Evolutionary conservation across 257 asterid genomes (phyloP), one percentile per base, ranked within the genome.

Genomic region (Capsicum pubescens): DNA sequence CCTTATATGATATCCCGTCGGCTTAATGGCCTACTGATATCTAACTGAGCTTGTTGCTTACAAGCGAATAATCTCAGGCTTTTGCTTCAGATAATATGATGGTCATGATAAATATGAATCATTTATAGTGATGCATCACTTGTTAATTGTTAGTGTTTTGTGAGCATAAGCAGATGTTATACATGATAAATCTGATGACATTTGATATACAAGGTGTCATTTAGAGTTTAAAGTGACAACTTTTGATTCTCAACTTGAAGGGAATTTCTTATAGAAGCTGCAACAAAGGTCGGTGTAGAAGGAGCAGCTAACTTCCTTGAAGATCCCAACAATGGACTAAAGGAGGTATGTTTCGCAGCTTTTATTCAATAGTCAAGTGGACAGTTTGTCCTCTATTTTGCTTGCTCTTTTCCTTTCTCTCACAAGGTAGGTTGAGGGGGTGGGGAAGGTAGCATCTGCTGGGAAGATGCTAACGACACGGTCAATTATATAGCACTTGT

Each of bases 271-370:
- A 80, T 87, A 19, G 97, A 95, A 86, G 82, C 90, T 68, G 99
- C 98, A 17, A 87, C 85, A 79, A 93, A 93, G 86, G 98, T 89
- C 16, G 99, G 98, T 71, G 85, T 96, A 10, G 95, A 91, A 89
- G 99, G 99, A 84, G 98, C 98, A 68, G 95, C 92, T 8, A 97
- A 92, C 90, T 94, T 92, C 90, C 98, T 96, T 68, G 94, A 88
- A 19, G 90, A 96, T 90, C 95, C 99, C 26, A 91, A 88, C 87
- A 96, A 92, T 79, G 99, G 99, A 36, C 81, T 90, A 32, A 90
- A 92, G 76, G 98, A 96, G 98, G 99, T 96, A 91, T 6, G 16
- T 44, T 67, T 19, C 82, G 6, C 55, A 42, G 63, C 61, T 35
- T 26, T 48, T 82, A n/a, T 82, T 54, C 36, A 54, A 54, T 2